Conservation (phyloP, 1,284 basidiomycete species). For the Apiotrichum montevideense region DNA sequence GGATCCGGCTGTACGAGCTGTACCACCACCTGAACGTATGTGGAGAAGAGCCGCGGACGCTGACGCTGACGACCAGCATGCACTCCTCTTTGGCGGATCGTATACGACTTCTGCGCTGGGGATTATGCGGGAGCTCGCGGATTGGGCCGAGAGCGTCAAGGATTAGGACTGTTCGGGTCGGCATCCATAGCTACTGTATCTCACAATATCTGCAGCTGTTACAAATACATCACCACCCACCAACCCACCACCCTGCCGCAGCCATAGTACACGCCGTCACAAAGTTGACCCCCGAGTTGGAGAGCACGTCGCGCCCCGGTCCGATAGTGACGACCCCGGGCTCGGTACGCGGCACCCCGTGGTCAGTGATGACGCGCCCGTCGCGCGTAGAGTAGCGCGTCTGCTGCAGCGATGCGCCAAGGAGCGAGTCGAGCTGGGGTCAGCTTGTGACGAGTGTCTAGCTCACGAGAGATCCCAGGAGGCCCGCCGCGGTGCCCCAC, state of each 20-base stretch:
- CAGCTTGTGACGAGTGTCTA: constrained; percentile 10
- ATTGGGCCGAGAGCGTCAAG: constrained; percentile 27
- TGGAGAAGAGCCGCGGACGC: neutral
- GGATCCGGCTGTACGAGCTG: constrained; percentile 69
- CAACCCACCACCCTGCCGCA: constrained; percentile 29
- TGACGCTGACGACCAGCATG: constrained; percentile 27
- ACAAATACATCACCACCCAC: constrained; percentile 3
- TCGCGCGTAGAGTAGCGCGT: constrained; percentile 65
- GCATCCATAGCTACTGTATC: no score
- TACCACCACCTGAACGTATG: constrained; percentile 74
- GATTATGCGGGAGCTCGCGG: constrained; percentile 36
- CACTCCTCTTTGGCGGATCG: constrained; percentile 41
- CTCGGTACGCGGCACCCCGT: constrained; percentile 27
- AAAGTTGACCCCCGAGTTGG: constrained; percentile 53
- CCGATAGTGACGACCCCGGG: constrained; percentile 57
- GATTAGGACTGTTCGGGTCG: no score
- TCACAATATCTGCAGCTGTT: no score
- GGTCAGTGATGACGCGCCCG: constrained; percentile 64
- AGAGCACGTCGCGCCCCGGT: constrained; percentile 60
- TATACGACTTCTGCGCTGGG: constrained; percentile 32
- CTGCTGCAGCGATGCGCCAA: constrained; percentile 81
- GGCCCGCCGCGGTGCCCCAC: constrained; percentile 62
- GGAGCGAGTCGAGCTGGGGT: constrained; percentile 63
- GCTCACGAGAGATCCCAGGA: constrained; percentile 67
- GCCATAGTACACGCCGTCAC: constrained; percentile 29